Percentiles rank a stretch among this genome's conserved stretches.
Evolutionary conservation across 768 basidiomycete species (phyloP).

Genomic region (Suillus cothurnatus): DNA sequence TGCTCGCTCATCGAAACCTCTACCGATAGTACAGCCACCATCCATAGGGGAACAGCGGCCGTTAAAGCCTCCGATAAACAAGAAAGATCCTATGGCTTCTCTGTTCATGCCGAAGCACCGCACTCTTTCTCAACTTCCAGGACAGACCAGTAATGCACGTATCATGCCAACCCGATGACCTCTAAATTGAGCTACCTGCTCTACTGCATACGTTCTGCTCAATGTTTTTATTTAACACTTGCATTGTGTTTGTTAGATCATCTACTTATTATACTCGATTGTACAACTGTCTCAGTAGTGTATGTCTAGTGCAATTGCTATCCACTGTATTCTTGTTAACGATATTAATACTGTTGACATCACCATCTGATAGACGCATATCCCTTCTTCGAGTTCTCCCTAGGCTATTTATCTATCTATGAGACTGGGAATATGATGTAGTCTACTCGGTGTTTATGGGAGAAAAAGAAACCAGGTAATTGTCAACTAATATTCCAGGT

Average conservation of each 20-base stretch:
- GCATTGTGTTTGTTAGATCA: background rate
- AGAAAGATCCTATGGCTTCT: slow-evolving; percentile 64
- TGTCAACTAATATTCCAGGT: slow-evolving; percentile 52
- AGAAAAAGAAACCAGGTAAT: too few species aligned
- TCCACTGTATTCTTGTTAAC: background rate
- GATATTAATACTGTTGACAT: background rate
- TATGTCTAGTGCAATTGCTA: background rate
- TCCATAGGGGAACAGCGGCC: slow-evolving; percentile 32
- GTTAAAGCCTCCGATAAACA: slow-evolving; percentile 42
- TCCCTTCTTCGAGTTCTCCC: too few species aligned
- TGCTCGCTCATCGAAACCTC: slow-evolving; percentile 12
- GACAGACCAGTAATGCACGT: slow-evolving; percentile 29
- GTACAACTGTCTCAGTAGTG: background rate
- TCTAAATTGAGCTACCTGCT: too few species aligned
- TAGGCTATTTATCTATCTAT: background rate
- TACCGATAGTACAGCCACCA: slow-evolving; percentile 16
- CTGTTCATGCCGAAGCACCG: slow-evolving; percentile 80
- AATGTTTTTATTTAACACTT: background rate
- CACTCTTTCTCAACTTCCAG: slow-evolving; percentile 55
- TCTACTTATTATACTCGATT: background rate
- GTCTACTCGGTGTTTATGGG: background rate
- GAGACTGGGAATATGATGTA: background rate
- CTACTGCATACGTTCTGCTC: background rate
- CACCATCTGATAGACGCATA: background rate
- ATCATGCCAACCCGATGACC: slow-evolving; percentile 23